Percentiles rank a stretch among this genome's conserved stretches.
Conservation (phyloP, 495 filamentous ascomycete species). For the Annulohypoxylon maeteangense region DNA sequence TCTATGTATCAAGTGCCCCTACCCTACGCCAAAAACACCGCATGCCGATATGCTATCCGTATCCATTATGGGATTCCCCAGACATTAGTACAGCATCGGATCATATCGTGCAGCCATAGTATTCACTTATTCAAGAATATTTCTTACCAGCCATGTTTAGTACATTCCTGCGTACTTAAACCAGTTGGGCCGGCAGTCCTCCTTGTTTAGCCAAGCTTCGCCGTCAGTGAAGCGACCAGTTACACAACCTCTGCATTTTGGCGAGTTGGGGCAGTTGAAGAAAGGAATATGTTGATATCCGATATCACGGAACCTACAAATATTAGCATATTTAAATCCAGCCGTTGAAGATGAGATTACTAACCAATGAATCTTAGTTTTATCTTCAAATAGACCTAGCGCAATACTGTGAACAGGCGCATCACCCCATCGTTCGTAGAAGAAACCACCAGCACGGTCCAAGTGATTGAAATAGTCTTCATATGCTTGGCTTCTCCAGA, state of each 20-base stretch:
- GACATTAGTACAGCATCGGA: slow-evolving; percentile 43
- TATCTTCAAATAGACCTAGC: slow-evolving; percentile 92
- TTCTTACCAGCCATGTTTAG: slow-evolving; percentile 50
- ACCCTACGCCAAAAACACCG: slow-evolving; percentile 43
- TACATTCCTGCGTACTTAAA: slow-evolving; percentile 92
- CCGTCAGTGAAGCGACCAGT: slow-evolving; percentile 90
- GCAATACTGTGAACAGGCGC: slow-evolving; percentile 97
- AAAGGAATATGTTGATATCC: slow-evolving; percentile 99
- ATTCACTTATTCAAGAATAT: slow-evolving; percentile 29
- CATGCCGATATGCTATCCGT: slow-evolving; percentile 40
- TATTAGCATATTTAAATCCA: slow-evolving; percentile 20
- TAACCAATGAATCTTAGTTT: slow-evolving; percentile 92
- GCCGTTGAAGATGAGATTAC: slow-evolving; percentile 45
- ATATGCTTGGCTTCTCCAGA: slow-evolving; percentile 92
- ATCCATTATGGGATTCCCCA: slow-evolving; percentile 37
- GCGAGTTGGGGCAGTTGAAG: slow-evolving; percentile 97
- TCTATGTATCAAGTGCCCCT: slow-evolving; percentile 38
- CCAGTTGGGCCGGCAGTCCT: slow-evolving; percentile 96
- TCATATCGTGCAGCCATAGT: slow-evolving; percentile 34
- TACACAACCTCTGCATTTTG: slow-evolving; percentile 90
- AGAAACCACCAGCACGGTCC: slow-evolving; percentile 95
- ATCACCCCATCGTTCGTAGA: slow-evolving; percentile 99
- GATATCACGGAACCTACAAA: slow-evolving; percentile 93
- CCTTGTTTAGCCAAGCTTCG: slow-evolving; percentile 80
- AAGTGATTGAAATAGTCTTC: slow-evolving; percentile 97